Conservation (phyloP, 352 stramenopile species). For the Pythium biforme region DNA sequence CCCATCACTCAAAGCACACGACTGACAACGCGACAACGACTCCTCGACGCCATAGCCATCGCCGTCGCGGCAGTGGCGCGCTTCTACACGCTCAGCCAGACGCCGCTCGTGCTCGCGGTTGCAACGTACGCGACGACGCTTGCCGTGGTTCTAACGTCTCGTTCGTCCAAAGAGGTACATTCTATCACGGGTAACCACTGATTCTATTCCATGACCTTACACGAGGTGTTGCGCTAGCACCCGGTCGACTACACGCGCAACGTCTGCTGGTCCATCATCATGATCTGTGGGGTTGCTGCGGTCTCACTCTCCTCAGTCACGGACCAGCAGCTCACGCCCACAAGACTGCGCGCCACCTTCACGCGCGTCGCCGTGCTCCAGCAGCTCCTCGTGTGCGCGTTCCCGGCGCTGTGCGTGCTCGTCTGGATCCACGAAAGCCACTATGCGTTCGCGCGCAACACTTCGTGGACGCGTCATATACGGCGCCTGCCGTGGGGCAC, state of each 20-base stretch:
- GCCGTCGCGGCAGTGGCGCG: background rate
- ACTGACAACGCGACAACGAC: no score
- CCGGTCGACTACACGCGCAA: background rate
- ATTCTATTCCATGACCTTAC: background rate
- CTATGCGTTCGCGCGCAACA: slow-evolving; percentile 7
- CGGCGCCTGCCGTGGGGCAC: slow-evolving; percentile 3
- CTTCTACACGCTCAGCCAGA: slow-evolving; percentile 16
- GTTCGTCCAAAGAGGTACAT: background rate
- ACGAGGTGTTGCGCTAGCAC: background rate
- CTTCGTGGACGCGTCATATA: slow-evolving; percentile 4
- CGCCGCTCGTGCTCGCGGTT: slow-evolving; percentile 24
- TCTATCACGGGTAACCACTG: no score
- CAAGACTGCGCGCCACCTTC: slow-evolving; percentile 9
- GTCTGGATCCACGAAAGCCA: slow-evolving; percentile 21
- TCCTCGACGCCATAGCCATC: background rate
- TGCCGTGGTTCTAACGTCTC: background rate
- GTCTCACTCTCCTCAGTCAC: background rate
- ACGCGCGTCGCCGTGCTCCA: slow-evolving; percentile 10
- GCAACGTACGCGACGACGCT: background rate
- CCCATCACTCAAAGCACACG: no score
- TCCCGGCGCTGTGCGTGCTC: slow-evolving; percentile 20
- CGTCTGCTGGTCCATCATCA: background rate
- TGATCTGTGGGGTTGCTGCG: slow-evolving; percentile 11
- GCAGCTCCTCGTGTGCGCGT: slow-evolving; percentile 23
- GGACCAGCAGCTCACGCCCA: slow-evolving; percentile 12